Base-by-base conservation (phyloP, 1,284 basidiomycete species). In the Vanrija sp. region DNA sequence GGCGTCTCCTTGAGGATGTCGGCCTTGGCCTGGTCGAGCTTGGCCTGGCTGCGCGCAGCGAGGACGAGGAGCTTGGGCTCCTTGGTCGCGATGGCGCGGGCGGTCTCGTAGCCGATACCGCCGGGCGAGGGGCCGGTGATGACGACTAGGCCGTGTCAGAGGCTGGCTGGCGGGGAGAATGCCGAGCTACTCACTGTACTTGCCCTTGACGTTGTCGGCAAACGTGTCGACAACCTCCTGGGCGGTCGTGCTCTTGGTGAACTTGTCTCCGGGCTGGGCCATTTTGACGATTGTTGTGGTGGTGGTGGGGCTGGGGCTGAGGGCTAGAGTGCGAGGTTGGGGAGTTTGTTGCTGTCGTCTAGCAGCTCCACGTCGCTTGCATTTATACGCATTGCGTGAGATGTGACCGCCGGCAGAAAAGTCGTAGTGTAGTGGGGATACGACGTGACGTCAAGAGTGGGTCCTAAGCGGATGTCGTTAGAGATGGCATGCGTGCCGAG, bases 101-200 rank as follows among this genome's bases (percentile, higher is more conserved):
- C 63, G 0, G 61, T 61, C 46, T 51, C 61, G 49, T 42, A 59
- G 15, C 63, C 63, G 39, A 65, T 31, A 0, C 61, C 57, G 16
- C 53, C 53, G 15, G 51, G 46, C 5, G 41, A 50, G 18, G 57
- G 49, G 24, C 63, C 63, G 3, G 61, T 65, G 44, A 65, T 44
- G 38, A 63, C 44, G 31, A 63, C 57, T 59, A 42, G n/a, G 16
- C 24, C 6, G 12, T 1, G 24, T 46, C 22, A 46, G 45, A 27
- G 8, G 25, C 36, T 14, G 31, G n/a, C 31, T 31, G 31, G 2
- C 12, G 31, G 31, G 15, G 15, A 9, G 4, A 1, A 14, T 4
- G 31, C 4, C 12, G 31, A 4, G 31, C 10, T 0, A 49, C 54
- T 31, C 42, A 56, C 54, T 44, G 24, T n/a, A 24, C 4, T 36